Evolutionary conservation across 257 asterid genomes (phyloP).

Genomic region (Misopates orontium): DNA sequence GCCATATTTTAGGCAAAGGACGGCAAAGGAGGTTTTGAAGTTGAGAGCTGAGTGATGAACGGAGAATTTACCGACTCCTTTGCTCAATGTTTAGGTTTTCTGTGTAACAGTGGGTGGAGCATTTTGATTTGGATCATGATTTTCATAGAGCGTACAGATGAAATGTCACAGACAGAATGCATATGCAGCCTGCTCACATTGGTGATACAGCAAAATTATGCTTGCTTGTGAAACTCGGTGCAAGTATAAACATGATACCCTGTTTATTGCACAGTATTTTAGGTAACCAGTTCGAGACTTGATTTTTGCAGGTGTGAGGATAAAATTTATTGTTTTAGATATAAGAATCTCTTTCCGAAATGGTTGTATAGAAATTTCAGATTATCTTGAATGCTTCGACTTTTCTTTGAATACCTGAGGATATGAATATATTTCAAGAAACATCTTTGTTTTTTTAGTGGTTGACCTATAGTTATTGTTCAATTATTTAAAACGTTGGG

Average conservation of each 20-base stretch:
- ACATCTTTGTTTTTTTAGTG: too few relatives aligned
- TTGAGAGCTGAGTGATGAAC: slow-evolving; percentile 67
- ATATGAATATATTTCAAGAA: too few relatives aligned
- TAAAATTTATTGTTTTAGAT: background rate
- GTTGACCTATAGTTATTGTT: too few relatives aligned
- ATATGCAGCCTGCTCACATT: slow-evolving; percentile 15
- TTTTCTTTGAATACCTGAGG: too few relatives aligned
- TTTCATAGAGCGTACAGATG: background rate
- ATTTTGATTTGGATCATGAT: background rate
- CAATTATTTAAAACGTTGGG: too few relatives aligned
- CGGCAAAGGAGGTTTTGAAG: slow-evolving; percentile 76
- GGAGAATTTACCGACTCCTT: slow-evolving; percentile 6
- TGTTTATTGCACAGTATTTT: slow-evolving; percentile 6
- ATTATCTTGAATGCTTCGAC: background rate
- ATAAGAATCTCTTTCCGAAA: background rate
- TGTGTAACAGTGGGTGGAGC: background rate
- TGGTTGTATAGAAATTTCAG: background rate
- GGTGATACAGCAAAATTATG: background rate
- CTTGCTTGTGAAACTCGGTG: too few relatives aligned
- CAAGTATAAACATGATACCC: background rate
- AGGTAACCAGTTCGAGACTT: slow-evolving; percentile 5
- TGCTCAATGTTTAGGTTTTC: background rate
- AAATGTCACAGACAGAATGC: background rate
- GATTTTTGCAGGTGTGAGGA: background rate
- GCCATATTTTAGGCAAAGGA: slow-evolving; percentile 83